phyloP scores from a whole-genome alignment of 805 yeast genomes.

The Pichia rugopelliculosa region DNA sequence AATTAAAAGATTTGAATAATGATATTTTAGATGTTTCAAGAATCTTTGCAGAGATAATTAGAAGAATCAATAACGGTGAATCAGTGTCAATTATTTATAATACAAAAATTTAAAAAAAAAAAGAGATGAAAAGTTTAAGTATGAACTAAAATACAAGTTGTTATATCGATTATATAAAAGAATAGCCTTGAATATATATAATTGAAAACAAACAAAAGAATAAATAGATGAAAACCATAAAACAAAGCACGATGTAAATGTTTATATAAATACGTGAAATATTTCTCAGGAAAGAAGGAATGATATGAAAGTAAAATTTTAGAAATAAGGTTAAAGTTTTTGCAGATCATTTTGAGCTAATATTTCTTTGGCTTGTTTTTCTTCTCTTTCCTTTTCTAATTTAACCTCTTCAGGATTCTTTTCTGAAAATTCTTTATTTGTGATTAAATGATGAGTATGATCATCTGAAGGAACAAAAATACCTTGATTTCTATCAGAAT shows the following conservation, averaged over 20 bases:
- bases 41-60: slow-evolving; percentile 87
- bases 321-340: not conserved
- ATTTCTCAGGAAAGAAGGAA: no score
- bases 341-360: slow-evolving; percentile 1
- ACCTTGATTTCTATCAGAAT: slow-evolving; percentile 12
- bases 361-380: slow-evolving; percentile 4
- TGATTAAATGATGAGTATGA: slow-evolving; percentile 61
- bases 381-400: slow-evolving; percentile 7
- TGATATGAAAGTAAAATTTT: not conserved
- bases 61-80: slow-evolving; percentile 97
- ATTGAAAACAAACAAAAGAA: not conserved
- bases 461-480: slow-evolving; percentile 26
- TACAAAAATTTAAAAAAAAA: slow-evolving; percentile 50
- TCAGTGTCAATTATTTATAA: slow-evolving; percentile 90
- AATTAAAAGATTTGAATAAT: slow-evolving; percentile 41
- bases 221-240: no score
- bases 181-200: not conserved
- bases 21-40: slow-evolving; percentile 81
- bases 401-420: slow-evolving; percentile 31
- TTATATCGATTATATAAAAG: not conserved
- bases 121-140: no score
- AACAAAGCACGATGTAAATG: no score
- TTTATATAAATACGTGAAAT: no score
- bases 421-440: slow-evolving; percentile 52
- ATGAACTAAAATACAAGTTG: not conserved